Evolutionary conservation across 148 eudicot species (phyloP), one percentile per base, ranked within the genome.

Genomic region (Rhododendron henanense): DNA sequence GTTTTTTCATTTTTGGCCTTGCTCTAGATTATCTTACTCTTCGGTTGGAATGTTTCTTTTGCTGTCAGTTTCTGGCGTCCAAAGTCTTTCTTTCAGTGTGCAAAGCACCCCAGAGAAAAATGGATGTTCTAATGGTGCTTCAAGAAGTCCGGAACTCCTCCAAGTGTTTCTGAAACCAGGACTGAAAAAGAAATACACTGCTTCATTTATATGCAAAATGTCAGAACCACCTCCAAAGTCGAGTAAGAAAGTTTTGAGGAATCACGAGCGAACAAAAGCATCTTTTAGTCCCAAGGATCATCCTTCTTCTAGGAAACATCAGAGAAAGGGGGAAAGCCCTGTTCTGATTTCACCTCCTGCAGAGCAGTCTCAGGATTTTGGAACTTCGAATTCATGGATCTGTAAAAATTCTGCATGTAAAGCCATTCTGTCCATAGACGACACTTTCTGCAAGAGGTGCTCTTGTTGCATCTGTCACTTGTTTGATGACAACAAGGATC

Each of bases 401-500:
- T 96, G 99, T 87, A 90, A 92, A 77, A 96, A 96, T 88, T 85
- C 98, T 89, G 99, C 98, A 33, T 95, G 99, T 81, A 91, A 94
- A 85, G 95, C 96, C 81, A 84, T 87, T 85, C 82, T 95, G 86
- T 89, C 94, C 5, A 81, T 82, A 10, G 92, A 91, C 83, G 92
- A 94, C 87, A 89, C 90, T 8, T 97, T 95, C 87, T 94, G 99
- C 90, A 91, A 90, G 90, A 93, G 99, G 89, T 97, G 99, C 86
- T 97, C 99, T 18, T 96, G 99, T 88, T 95, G 94, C 90, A 95
- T 96, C 23, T 96, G 98, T 84, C 96, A 92, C 89, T 88, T 63
- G 50, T 95, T 92, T 90, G 98, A 96, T 92, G 98, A 94, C 85
- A 95, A 95, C 83, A 96, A 96, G 88, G 98, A 96, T 90, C 97